These are phyloP conservation scores for Telopea speciosissima DNA, from an alignment of 177 flowering plant species.

Conservation along the genomic window DNA sequence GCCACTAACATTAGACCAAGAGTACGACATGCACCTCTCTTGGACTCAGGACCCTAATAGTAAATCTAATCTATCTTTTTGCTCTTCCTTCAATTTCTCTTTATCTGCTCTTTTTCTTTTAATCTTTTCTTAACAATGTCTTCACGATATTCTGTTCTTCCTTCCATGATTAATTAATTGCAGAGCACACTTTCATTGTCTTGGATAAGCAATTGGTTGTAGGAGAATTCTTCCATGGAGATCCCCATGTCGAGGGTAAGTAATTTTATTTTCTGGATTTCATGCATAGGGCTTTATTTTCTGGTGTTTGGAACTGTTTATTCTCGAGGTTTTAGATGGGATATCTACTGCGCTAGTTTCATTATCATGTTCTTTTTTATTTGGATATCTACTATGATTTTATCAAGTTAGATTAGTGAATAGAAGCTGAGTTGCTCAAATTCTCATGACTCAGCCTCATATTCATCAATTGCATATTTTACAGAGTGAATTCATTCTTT, in stretches of 20 bases:
- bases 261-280: neutral
- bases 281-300: neutral
- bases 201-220: slow-evolving; percentile 62
- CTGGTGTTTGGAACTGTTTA: neutral
- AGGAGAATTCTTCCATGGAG: slow-evolving; percentile 59
- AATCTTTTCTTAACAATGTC: neutral
- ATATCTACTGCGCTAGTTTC: neutral
- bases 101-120: neutral
- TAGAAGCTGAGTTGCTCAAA: no score
- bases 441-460: no score
- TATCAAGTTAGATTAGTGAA: no score
- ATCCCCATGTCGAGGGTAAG: slow-evolving; percentile 81
- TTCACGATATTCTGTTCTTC: neutral
- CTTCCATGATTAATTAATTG: slow-evolving; percentile 4
- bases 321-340: no score
- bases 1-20: slow-evolving; percentile 74
- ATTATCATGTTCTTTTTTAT: no score
- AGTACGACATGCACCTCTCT: slow-evolving; percentile 78
- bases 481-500: no score
- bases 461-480: neutral
- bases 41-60: slow-evolving; percentile 88
- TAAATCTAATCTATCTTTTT: slow-evolving; percentile 15
- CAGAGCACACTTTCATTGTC: slow-evolving; percentile 88
- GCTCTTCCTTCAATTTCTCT: neutral
- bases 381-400: no score